Evolutionary conservation across 805 yeast genomes (phyloP), one percentile per base, ranked within the genome.

Genomic region (Yamadazyma endophytica): DNA sequence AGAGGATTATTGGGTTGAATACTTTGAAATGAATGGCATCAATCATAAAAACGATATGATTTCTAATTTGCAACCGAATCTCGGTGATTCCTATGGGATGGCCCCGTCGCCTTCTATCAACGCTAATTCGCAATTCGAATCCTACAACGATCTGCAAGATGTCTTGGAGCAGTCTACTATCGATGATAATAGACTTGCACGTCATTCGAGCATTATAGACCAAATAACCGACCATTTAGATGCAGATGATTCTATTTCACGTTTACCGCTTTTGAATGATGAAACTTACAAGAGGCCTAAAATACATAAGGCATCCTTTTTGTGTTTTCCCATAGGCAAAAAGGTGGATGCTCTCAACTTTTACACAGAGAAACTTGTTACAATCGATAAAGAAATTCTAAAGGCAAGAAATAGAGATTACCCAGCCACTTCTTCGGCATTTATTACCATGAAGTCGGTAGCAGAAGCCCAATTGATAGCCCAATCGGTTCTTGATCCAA

Each of bases 401-500:
- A 61, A 67, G 17, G 84, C 90, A 2, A 70, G 96, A 32, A 63
- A 60, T 18, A 68, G 79, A 31, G 82, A 82, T 40, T 85, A 79
- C 48, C 77, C 85, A 0, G 82, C 96, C 1, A 85, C 95, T 0
- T 87, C 94, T 17, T 82, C 90, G 1, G 97, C 97, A 0, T 90
- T 90, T 56, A 77, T 90, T 6, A 92, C 97, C 0, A 84, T 90
- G 96, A 90, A 85, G 42, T 75, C 92, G 1, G 97, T 88, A 3
- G 95, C 96, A 0, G 80, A 88, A 43, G 97, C 97, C 2, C 98
- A 90, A 54, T 82, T 88, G 85, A 81, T 92, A 17, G 96, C 97
- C 0, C 98, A 92, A 54, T 92, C 97, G 0, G 89, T 90, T 0
- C 56, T 92, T 36, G 96, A 89, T 51, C 97, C 97, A 0, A 73